Conservation (phyloP, 768 basidiomycete genomes). For the Pleurotus djamor region DNA sequence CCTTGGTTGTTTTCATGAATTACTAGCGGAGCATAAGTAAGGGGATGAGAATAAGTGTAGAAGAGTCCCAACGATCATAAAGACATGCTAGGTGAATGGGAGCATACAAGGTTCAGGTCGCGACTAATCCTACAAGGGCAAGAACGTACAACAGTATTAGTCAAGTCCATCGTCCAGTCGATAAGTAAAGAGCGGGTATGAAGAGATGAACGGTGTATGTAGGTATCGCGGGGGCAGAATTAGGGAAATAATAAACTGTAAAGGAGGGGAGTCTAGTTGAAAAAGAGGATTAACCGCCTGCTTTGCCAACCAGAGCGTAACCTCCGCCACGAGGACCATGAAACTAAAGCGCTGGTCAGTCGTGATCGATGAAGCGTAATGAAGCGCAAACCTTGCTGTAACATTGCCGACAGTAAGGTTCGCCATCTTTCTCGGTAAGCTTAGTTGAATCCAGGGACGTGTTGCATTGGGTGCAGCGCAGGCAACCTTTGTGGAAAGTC, state of each 20-base stretch:
- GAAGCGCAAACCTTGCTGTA: slow-evolving; percentile 55
- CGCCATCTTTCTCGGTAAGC: slow-evolving; percentile 74
- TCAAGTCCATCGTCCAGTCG: neutral
- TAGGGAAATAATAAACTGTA: neutral
- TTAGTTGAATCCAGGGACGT: slow-evolving; percentile 69
- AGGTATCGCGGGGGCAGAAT: neutral
- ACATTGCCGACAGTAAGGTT: slow-evolving; percentile 69
- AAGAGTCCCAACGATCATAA: too few species aligned
- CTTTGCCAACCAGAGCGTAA: slow-evolving; percentile 64
- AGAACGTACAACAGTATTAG: too few species aligned
- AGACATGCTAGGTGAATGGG: too few species aligned
- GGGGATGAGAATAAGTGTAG: too few species aligned
- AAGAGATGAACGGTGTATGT: neutral
- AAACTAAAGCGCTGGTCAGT: slow-evolving; percentile 35
- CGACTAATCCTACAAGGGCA: too few species aligned
- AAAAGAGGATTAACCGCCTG: slow-evolving; percentile 20
- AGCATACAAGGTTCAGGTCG: too few species aligned
- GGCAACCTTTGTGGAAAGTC: slow-evolving; percentile 75
- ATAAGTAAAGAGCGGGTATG: neutral
- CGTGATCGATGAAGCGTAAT: neutral
- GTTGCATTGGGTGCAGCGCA: slow-evolving; percentile 74
- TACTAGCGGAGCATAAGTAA: too few species aligned
- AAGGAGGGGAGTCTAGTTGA: neutral
- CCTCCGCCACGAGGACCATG: slow-evolving; percentile 75
- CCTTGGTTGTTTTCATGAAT: too few species aligned